Evolutionary conservation across 1,139 yeast genomes (phyloP).

Genomic region (Suhomyces chickasaworum): DNA sequence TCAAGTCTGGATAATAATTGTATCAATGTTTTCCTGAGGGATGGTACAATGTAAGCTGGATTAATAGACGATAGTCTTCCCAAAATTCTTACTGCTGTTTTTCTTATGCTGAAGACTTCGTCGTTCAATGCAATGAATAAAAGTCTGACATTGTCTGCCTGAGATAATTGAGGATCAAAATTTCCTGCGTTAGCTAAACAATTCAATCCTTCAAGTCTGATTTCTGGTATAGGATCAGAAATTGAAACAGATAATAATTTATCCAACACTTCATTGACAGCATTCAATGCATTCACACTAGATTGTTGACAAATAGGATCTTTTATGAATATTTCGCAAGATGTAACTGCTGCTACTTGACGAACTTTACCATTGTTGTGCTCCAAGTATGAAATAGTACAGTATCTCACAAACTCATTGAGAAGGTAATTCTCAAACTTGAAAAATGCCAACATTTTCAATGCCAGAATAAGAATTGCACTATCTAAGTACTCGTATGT

Average conservation of each 20-base stretch:
- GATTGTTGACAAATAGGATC: slow-evolving; percentile 88
- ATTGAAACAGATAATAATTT: slow-evolving; percentile 80
- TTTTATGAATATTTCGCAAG: slow-evolving; percentile 73
- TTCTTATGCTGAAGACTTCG: slow-evolving; percentile 80
- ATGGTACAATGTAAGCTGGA: slow-evolving; percentile 95
- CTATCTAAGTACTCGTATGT: slow-evolving; percentile 50
- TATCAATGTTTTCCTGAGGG: slow-evolving; percentile 79
- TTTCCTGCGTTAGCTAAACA: slow-evolving; percentile 63
- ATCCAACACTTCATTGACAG: slow-evolving; percentile 83
- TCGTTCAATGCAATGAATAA: slow-evolving; percentile 90
- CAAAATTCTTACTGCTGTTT: slow-evolving; percentile 74
- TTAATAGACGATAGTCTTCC: slow-evolving; percentile 85
- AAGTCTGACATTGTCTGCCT: slow-evolving; percentile 84
- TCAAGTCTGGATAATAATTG: slow-evolving; percentile 85
- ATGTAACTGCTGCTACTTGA: slow-evolving; percentile 80
- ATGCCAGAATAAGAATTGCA: slow-evolving; percentile 62
- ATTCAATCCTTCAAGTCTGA: slow-evolving; percentile 74
- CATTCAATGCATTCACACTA: slow-evolving; percentile 78
- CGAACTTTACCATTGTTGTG: slow-evolving; percentile 80
- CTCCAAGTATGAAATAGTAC: slow-evolving; percentile 78
- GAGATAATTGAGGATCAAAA: slow-evolving; percentile 91
- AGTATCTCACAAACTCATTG: slow-evolving; percentile 83
- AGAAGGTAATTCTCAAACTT: slow-evolving; percentile 74
- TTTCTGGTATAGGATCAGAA: slow-evolving; percentile 87
- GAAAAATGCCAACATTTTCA: slow-evolving; percentile 73